Conservation (phyloP, 257 asterid species). For the Verbena officinalis region DNA sequence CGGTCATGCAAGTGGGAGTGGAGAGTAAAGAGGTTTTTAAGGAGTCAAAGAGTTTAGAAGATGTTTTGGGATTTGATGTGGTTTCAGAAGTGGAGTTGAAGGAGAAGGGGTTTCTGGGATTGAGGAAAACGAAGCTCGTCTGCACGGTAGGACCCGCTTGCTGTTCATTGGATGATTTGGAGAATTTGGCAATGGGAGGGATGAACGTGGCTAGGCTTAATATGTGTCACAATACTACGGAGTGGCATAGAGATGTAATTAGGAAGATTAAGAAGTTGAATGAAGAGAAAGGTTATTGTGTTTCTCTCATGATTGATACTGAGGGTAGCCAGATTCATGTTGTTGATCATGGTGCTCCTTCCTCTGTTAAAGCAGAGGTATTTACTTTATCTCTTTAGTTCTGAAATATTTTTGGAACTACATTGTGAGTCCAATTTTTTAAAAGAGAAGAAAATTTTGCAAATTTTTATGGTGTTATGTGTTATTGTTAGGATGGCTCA, state of each 20-base stretch:
- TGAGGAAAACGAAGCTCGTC: constrained; percentile 88
- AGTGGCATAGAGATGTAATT: constrained; percentile 78
- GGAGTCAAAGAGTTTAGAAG: constrained; percentile 38
- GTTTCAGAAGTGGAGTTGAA: constrained; percentile 71
- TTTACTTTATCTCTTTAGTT: background rate
- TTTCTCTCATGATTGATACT: constrained; percentile 85
- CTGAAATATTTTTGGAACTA: background rate
- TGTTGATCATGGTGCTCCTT: constrained; percentile 81
- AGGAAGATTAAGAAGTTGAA: constrained; percentile 74
- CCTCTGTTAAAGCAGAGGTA: constrained; percentile 90
- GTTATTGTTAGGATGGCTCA: constrained; percentile 61
- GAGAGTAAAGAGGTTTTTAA: constrained; percentile 34
- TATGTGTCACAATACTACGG: constrained; percentile 79
- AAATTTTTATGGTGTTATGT: constrained; percentile 10
- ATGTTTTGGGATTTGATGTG: constrained; percentile 57
- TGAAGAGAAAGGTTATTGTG: constrained; percentile 70
- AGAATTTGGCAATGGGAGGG: constrained; percentile 73
- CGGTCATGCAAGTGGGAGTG: constrained; percentile 59
- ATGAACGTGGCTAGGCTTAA: constrained; percentile 92
- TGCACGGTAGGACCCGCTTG: constrained; percentile 91
- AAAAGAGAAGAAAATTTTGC: background rate
- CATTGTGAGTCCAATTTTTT: background rate
- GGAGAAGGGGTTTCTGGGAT: constrained; percentile 75
- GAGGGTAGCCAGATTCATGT: constrained; percentile 81
- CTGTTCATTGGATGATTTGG: constrained; percentile 62